Evolutionary conservation across 2,329 filamentous ascomycete genomes (phyloP), one percentile per base, ranked within the genome.

Genomic region (Aureobasidium pullulans): DNA sequence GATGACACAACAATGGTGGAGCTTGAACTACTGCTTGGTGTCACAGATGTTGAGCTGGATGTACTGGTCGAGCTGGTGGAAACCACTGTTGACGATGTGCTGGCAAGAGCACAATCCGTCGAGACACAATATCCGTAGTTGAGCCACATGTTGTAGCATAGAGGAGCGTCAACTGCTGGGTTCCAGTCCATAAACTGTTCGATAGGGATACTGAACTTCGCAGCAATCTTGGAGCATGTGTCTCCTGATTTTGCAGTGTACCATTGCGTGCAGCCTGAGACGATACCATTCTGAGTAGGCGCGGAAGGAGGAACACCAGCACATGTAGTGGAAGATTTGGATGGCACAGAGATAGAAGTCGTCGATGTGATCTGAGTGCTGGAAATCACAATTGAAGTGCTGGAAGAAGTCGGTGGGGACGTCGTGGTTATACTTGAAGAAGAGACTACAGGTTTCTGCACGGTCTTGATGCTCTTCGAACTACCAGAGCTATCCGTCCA

Each of bases 401-500:
- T 56, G 9, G 39, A 37, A 56, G 49, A 15, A 16, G 19, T 39
- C 6, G 49, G 15, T 28, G 57, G 32, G 29, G 44, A 40, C 11
- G 43, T 43, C n/a, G 15, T 43, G 29, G 43, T 11, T 11, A 48
- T 62, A 28, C 23, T 50, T n/a, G 50, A 39, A 6, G 49, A 48
- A 7, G 39, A 43, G 23, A 44, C 28, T 1, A 42, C n/a, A 4
- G 60, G 49, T 15, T 48, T n/a, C 4, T 49, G 36, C 4, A 62
- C 5, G 23, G 23, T 74, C 79, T 82, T 74, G 71, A 96, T 96
- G 69, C 77, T 79, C 44, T 69, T 50, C 61, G 64, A 75, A 59
- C 64, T 69, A 44, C 76, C 76, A n/a, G 67, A 68, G 23, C 65
- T 64, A 64, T 77, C 75, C 50, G 66, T 66, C 60, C 73, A 78